Evolutionary conservation across 2,329 filamentous ascomycete species (phyloP), one percentile per base, ranked within the genome.

Genomic region (Talaromyces sp.): DNA sequence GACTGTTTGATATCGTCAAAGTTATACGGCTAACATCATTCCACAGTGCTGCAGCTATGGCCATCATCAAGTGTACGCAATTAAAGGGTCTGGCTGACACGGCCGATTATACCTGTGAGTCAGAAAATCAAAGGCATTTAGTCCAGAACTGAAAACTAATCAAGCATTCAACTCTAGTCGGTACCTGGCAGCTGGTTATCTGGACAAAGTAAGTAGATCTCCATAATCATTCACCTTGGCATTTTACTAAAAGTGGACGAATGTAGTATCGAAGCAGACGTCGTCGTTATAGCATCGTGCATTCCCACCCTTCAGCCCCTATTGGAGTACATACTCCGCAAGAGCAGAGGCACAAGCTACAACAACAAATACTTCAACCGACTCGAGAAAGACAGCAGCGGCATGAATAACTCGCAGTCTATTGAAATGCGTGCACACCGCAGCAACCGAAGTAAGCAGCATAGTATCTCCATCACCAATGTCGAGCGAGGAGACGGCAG

Each of bases 121-220:
- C 14, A 73, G 7, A 39, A 22, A 13, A 43, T 50, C 13, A 16
- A n/a, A 27, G 8, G 14, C 8, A 39, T 24, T 49, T 14, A 11
- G 8, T 19, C 8, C 41, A 22, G 9, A 19, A 33, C n/a, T 5
- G 7, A 47, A 35, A n/a, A 22, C 35, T 60, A 60, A 62, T 54
- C 14, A 22, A 72, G 66, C 9, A 10, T 9, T 27, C 33, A 27
- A 39, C 71, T 69, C 22, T 45, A 75, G 70, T 70, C 57, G 73
- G 77, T 19, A 81, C 79, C 6, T 74, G 75, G 0, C 75, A 80
- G 27, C 71, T 82, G 7, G 74, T 81, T 0, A 75, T 82, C 35
- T 83, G 81, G 80, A 82, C 80, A 6, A 74, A 76, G 80, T 81
- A 73, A 50, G 69, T 62, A 10, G 39, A 24, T 24, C 13, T 14